A percentile compares a stretch with the other conserved stretches of the same genome.
Evolutionary conservation across 2,329 filamentous ascomycete genomes (phyloP).

Genomic region (Trichoderma citrinoviride): DNA sequence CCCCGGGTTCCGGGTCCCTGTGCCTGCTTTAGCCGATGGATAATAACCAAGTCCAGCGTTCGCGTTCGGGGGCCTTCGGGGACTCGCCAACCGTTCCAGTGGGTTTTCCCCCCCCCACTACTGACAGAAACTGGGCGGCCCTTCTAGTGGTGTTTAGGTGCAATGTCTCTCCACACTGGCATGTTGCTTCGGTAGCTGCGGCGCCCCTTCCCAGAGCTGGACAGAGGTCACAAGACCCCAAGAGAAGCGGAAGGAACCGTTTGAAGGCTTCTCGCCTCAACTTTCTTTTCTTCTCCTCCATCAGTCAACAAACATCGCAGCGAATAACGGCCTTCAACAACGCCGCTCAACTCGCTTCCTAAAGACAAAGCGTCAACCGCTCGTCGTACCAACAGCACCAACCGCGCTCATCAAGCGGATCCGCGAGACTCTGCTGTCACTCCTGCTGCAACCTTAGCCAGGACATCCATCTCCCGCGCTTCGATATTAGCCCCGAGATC

Average conservation of each 20-base stretch:
- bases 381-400: background rate
- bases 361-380: conserved; percentile 15
- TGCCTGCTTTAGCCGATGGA: conserved; percentile 15
- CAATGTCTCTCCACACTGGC: conserved; percentile 8
- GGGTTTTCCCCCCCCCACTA: conserved; percentile 11
- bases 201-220: conserved; percentile 10
- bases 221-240: conserved; percentile 15
- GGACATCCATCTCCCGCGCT: background rate
- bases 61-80: background rate
- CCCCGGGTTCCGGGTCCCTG: background rate
- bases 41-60: background rate
- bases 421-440: background rate
- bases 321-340: conserved; percentile 14
- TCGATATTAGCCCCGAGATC: conserved; percentile 12
- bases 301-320: background rate
- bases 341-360: background rate
- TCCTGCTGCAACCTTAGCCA: too few species aligned
- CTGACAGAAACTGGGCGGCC: background rate
- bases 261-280: background rate
- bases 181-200: conserved; percentile 10
- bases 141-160: background rate
- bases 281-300: background rate
- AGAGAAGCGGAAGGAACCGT: too few species aligned
- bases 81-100: background rate
- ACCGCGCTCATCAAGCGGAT: background rate